These are phyloP conservation scores for Chrysanthemum makinoi DNA, from an alignment of 129 eudicot genomes.

Conservation along the genomic window DNA sequence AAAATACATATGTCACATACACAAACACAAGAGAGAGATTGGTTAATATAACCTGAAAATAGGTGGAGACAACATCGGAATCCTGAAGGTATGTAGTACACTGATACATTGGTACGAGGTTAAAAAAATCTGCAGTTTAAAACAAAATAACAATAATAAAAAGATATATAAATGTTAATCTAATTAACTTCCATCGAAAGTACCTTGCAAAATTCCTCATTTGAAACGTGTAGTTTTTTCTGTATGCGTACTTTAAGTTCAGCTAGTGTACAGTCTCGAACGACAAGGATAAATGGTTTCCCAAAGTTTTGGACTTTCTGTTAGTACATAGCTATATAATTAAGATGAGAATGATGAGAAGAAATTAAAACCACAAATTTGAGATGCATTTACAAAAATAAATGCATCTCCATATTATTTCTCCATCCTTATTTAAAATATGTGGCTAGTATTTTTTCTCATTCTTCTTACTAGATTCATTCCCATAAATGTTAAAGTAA, in stretches of 20 bases:
- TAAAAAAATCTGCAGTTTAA: neutral
- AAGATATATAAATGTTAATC: too few relatives aligned
- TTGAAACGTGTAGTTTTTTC: conserved; percentile 74
- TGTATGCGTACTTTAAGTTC: conserved; percentile 70
- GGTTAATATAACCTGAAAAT: conserved; percentile 60
- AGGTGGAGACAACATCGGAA: conserved; percentile 61
- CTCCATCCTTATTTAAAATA: too few relatives aligned
- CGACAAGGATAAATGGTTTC: conserved; percentile 73
- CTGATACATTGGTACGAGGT: conserved; percentile 28
- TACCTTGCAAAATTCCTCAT: conserved; percentile 91
- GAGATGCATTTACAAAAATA: too few relatives aligned
- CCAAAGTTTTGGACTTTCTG: conserved; percentile 77
- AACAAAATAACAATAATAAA: too few relatives aligned
- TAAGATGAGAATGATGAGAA: too few relatives aligned
- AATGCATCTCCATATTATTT: too few relatives aligned
- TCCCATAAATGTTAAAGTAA: neutral
- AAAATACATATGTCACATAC: neutral
- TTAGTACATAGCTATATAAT: conserved; percentile 2
- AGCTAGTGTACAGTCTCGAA: conserved; percentile 69
- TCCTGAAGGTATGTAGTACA: conserved; percentile 87
- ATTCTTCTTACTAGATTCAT: too few relatives aligned
- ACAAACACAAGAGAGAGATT: conserved; percentile 7
- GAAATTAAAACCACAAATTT: too few relatives aligned
- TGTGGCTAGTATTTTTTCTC: too few relatives aligned
- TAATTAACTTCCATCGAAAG: too few relatives aligned